Percentiles rank a stretch among this genome's conserved stretches.
Evolutionary conservation across 2,329 filamentous ascomycete species (phyloP).

Genomic region (Coleophoma cylindrospora): DNA sequence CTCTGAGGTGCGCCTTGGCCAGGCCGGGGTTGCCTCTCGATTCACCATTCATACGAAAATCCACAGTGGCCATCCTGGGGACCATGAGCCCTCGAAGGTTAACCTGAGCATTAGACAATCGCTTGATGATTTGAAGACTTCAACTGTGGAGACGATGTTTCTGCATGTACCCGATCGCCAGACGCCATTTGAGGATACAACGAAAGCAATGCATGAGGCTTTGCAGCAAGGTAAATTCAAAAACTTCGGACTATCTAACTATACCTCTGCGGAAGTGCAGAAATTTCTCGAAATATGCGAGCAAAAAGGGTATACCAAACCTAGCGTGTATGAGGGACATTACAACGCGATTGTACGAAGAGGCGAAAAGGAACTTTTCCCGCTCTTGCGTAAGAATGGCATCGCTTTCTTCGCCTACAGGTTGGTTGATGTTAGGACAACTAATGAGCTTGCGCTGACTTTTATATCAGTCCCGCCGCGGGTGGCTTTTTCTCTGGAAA

Average conservation of each 20-base stretch:
- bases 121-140: neutral
- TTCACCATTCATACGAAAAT: neutral
- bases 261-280: conserved; percentile 76
- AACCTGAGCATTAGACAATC: neutral
- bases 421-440: neutral
- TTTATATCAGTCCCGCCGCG: conserved; percentile 12
- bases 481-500: conserved; percentile 23
- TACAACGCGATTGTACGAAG: conserved; percentile 74
- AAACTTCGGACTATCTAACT: conserved; percentile 74
- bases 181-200: conserved; percentile 70
- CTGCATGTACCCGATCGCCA: conserved; percentile 63
- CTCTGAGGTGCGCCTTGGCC: neutral
- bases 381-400: conserved; percentile 66
- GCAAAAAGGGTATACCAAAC: conserved; percentile 70
- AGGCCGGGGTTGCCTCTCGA: neutral
- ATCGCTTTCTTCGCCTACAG: conserved; percentile 76
- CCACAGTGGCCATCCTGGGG: neutral
- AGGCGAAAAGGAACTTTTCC: conserved; percentile 68
- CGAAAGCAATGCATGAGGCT: conserved; percentile 69
- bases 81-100: neutral
- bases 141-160: conserved; percentile 67
- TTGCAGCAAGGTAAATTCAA: conserved; percentile 79
- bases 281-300: conserved; percentile 75
- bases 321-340: conserved; percentile 81
- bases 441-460: neutral